Evolutionary conservation across 768 basidiomycete genomes (phyloP), one percentile per base, ranked within the genome.

Genomic region (Agrocybe praecox): DNA sequence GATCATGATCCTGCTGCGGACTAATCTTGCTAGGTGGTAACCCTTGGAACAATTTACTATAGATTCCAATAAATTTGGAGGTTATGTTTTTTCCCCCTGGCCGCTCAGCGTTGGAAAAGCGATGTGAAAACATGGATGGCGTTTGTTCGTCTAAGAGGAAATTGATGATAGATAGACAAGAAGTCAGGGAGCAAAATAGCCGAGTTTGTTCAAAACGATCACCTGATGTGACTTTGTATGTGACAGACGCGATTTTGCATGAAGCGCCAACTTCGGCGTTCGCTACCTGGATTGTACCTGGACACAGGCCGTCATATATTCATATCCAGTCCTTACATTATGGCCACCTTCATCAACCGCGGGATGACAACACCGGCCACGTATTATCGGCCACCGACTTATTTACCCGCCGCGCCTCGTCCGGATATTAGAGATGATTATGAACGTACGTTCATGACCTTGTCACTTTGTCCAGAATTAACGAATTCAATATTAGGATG

Each of bases 371-470:
- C 63, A 8, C 59, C 61, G 12, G 42, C 65, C 23, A 57, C 62
- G 45, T 69, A 69, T 46, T 65, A 69, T 52, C 64, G 66, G 2
- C 63, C 62, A 29, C 59, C 62, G 18, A 46, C 59, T 6, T 65
- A 73, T 55, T 63, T 62, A 14, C 65, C 55, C 23, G 64, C 62
- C 45, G 61, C 69, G 11, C 65, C 72, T 32, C 73, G 65, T 15
- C 75, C 82, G 55, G 79, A 82, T 62, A 71, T 85, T 18, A 81
- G 83, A 33, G 90, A 92, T 69, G 89, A 90, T 68, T 90, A 90
- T 66, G 90, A 92, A 77, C 81, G 90, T 92, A 70, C 60, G 81
- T 68, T 55, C 47, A 34, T 7, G 34, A 42, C 42, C 56, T 58
- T 23, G 49, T 47, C 45, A 49, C 47, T 19, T 22, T n/a, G n/a